Base-by-base conservation (phyloP, 192 early-diverging fungal species). In the Linnemannia schmuckeri region DNA sequence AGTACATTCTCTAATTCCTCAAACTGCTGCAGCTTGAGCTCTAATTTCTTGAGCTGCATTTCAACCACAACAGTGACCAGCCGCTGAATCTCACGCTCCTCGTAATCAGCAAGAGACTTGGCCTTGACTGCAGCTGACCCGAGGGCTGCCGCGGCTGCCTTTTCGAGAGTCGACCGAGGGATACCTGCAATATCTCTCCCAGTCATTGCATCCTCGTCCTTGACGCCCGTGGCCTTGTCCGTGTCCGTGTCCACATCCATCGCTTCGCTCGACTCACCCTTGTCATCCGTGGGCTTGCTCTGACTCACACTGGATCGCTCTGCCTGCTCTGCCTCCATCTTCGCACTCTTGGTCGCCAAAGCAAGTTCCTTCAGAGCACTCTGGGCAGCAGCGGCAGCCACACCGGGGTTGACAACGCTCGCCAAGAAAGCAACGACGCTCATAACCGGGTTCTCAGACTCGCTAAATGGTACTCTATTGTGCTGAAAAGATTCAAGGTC, bases 51-150 rank as follows among this genome's bases (percentile, higher is more conserved):
- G 73, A 98, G 88, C 86, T 99, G 97, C 72, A 95, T 90, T 74
- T 98, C 95, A 4, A 99, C 94, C 1, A 97, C 93, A 24, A 93
- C 91, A 73, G 96, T 93, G 27, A 98, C 95, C 77, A 97, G 87
- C 41, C 92, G 91, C 78, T 96, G 94, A 63, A 97, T 93, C 90
- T 99, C 97, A 12, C 93, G 90, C 79, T 98, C 98, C 82, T 98
- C 96, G 78, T 95, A 92, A 20, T 94, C 88, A 2, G 97, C 96
- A 10, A 99, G 91, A 8, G 88, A 90, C 49, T 95, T 90, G 18
- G 97, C 96, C 88, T 99, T 99, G 37, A 94, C 98, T 3, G 98
- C 97, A 0, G 98, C 98, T 3, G 98, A 93, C 1, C 96, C 98
- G 15, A 99, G 90, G 3, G 99, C 99, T 1, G 95, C 93, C 0